Conservation (phyloP, 805 yeast species). For the Danielia reshetovae region DNA sequence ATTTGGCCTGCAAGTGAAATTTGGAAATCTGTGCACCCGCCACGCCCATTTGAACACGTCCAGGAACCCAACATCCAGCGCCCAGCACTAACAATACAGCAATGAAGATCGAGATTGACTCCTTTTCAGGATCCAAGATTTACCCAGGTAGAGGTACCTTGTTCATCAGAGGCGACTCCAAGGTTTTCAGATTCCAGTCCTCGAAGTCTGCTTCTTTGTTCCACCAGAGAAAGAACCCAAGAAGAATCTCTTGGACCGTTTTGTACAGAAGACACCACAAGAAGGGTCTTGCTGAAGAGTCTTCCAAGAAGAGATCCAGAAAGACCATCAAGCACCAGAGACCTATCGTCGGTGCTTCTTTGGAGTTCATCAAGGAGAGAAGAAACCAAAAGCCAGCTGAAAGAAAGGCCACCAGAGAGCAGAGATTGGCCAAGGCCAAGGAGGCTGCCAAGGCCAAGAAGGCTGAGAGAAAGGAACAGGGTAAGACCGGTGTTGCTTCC, state of each 20-base stretch:
- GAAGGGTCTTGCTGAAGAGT: slow-evolving; percentile 99
- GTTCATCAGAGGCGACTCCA: slow-evolving; percentile 99
- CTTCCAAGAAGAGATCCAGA: slow-evolving; percentile 94
- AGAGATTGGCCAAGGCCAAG: slow-evolving; percentile 77
- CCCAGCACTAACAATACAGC: slow-evolving; percentile 29
- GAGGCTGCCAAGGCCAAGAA: slow-evolving; percentile 88
- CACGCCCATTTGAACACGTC: too few species aligned
- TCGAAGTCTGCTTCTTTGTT: slow-evolving; percentile 96
- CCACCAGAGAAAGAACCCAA: slow-evolving; percentile 99
- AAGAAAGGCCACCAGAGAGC: slow-evolving; percentile 96
- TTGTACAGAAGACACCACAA: slow-evolving; percentile 99
- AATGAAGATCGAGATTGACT: slow-evolving; percentile 99
- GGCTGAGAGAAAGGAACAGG: slow-evolving; percentile 92
- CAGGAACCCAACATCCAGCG: too few species aligned
- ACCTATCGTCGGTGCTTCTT: slow-evolving; percentile 99
- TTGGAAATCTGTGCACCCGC: too few species aligned
- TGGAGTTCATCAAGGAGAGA: slow-evolving; percentile 97
- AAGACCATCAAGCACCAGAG: slow-evolving; percentile 98
- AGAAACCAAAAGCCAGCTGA: slow-evolving; percentile 93
- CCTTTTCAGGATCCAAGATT: slow-evolving; percentile 98
- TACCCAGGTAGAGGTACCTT: slow-evolving; percentile 99
- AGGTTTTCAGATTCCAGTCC: slow-evolving; percentile 98
- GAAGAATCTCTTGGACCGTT: slow-evolving; percentile 99
- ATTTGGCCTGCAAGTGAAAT: slow-evolving; percentile 1
- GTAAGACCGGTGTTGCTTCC: slow-evolving; percentile 71